Conservation (phyloP, 2,329 filamentous ascomycete genomes). For the Penicillium sp. region DNA sequence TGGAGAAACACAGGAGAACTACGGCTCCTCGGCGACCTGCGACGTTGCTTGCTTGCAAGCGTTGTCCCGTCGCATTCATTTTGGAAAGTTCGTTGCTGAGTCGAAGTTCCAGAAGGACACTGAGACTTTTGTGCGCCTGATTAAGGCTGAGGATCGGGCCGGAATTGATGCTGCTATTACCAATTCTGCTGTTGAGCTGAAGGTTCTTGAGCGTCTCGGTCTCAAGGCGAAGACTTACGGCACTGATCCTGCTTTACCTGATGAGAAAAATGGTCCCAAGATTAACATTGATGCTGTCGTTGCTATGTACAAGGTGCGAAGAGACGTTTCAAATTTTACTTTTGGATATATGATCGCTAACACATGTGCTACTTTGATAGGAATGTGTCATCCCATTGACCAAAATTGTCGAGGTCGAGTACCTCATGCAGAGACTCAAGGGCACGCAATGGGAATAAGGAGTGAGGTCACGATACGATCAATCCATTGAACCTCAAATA, state of each 20-base stretch:
- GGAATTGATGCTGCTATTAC: conserved; percentile 91
- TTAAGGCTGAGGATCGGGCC: conserved; percentile 72
- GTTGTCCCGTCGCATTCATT: conserved; percentile 86
- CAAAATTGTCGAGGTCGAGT: conserved; percentile 98
- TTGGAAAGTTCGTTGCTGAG: conserved; percentile 98
- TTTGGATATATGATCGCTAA: neutral
- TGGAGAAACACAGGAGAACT: conserved; percentile 87
- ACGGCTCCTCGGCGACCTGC: conserved; percentile 85
- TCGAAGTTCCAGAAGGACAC: conserved; percentile 85
- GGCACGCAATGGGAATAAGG: conserved; percentile 49
- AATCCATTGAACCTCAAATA: conserved; percentile 12
- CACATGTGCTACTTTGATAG: conserved; percentile 17
- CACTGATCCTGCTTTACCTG: conserved; percentile 70
- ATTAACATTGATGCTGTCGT: conserved; percentile 92
- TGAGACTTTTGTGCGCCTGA: conserved; percentile 76
- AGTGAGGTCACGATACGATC: conserved; percentile 17
- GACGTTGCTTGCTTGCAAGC: conserved; percentile 90
- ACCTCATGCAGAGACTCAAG: conserved; percentile 86
- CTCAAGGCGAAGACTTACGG: conserved; percentile 94
- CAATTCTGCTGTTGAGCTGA: conserved; percentile 80
- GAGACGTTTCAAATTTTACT: neutral
- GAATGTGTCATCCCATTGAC: conserved; percentile 91
- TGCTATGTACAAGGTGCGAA: conserved; percentile 68
- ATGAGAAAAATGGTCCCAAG: conserved; percentile 56
- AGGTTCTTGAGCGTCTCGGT: conserved; percentile 80